A percentile compares a stretch with the other conserved stretches of the same genome.
These are phyloP conservation scores for Durotheca rogersii DNA, from an alignment of 495 filamentous ascomycete species.

Conservation along the genomic window DNA sequence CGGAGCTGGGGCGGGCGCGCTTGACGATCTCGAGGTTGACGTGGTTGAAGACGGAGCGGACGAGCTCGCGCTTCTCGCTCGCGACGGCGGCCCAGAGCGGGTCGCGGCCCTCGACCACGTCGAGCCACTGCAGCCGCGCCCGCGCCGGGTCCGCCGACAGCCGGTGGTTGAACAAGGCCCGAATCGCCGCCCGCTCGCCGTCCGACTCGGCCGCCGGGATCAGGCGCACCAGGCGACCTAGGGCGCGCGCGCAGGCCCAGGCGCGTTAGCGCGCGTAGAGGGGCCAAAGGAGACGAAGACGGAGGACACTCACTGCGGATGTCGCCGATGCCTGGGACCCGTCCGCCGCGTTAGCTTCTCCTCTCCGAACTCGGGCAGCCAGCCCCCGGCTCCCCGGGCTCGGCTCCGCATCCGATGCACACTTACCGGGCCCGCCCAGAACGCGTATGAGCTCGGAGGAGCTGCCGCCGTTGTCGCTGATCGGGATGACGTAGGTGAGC, in stretches of 20 bases:
- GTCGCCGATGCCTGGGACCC: slow-evolving; percentile 72
- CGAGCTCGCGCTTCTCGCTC: slow-evolving; percentile 83
- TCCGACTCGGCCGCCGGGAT: slow-evolving; percentile 68
- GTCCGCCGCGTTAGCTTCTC: background rate
- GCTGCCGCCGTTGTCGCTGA: slow-evolving; percentile 92
- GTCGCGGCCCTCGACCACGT: slow-evolving; percentile 81
- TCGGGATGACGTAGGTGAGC: slow-evolving; percentile 85
- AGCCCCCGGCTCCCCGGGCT: too few species aligned
- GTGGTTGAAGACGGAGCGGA: slow-evolving; percentile 83
- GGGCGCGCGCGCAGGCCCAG: slow-evolving; percentile 1
- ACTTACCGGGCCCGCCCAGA: slow-evolving; percentile 74
- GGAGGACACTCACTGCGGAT: slow-evolving; percentile 83
- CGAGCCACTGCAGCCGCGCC: slow-evolving; percentile 76
- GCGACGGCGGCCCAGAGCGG: slow-evolving; percentile 73
- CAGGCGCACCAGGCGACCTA: slow-evolving; percentile 85
- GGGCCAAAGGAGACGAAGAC: too few species aligned
- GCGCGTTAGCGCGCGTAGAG: too few species aligned
- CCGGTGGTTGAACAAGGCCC: slow-evolving; percentile 81
- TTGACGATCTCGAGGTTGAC: slow-evolving; percentile 92
- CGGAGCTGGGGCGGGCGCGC: slow-evolving; percentile 69
- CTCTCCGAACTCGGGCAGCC: too few species aligned
- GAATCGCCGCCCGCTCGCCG: slow-evolving; percentile 69
- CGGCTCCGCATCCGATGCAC: too few species aligned
- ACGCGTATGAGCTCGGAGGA: slow-evolving; percentile 90
- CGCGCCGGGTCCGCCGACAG: slow-evolving; percentile 57